These are phyloP conservation scores for Penicillium sclerotiorum DNA, from an alignment of 2,329 filamentous ascomycete genomes.

Conservation along the genomic window DNA sequence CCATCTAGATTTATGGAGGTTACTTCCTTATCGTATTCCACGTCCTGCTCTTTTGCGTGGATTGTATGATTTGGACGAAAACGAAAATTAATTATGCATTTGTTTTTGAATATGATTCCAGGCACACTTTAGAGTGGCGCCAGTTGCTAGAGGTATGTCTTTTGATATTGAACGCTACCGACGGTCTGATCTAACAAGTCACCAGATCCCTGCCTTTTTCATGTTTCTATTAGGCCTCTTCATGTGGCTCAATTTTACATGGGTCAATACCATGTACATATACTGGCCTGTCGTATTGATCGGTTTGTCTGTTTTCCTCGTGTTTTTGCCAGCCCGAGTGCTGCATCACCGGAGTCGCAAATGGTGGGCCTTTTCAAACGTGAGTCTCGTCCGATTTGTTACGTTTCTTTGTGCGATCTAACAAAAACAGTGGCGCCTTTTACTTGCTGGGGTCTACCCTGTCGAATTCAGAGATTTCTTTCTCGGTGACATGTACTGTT, in stretches of 20 bases:
- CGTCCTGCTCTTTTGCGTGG: slow-evolving; percentile 80
- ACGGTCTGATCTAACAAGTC: slow-evolving; percentile 24
- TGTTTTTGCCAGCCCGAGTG: slow-evolving; percentile 75
- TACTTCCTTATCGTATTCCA: slow-evolving; percentile 84
- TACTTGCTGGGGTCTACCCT: slow-evolving; percentile 83
- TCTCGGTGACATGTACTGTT: slow-evolving; percentile 96
- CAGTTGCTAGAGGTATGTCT: slow-evolving; percentile 70
- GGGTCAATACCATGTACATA: slow-evolving; percentile 68
- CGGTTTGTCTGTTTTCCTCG: slow-evolving; percentile 64
- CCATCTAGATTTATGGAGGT: slow-evolving; percentile 76
- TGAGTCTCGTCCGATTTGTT: slow-evolving; percentile 48
- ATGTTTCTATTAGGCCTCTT: slow-evolving; percentile 73
- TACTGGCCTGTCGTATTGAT: slow-evolving; percentile 88
- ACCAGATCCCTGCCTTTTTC: slow-evolving; percentile 78
- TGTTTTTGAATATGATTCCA: slow-evolving; percentile 92
- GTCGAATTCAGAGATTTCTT: slow-evolving; percentile 99
- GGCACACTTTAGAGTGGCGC: slow-evolving; percentile 86
- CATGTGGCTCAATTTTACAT: slow-evolving; percentile 88
- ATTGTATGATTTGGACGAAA: slow-evolving; percentile 78
- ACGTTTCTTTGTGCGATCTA: not conserved
- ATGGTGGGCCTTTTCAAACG: slow-evolving; percentile 90
- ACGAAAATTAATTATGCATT: slow-evolving; percentile 95
- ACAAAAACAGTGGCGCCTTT: slow-evolving; percentile 70
- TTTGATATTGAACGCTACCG: too few species aligned
- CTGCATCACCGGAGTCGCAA: slow-evolving; percentile 75